Percentiles rank a stretch among this genome's conserved stretches.
These are phyloP conservation scores for Petunia hybrid DNA, from an alignment of 305 asterid genomes.

Conservation along the genomic window DNA sequence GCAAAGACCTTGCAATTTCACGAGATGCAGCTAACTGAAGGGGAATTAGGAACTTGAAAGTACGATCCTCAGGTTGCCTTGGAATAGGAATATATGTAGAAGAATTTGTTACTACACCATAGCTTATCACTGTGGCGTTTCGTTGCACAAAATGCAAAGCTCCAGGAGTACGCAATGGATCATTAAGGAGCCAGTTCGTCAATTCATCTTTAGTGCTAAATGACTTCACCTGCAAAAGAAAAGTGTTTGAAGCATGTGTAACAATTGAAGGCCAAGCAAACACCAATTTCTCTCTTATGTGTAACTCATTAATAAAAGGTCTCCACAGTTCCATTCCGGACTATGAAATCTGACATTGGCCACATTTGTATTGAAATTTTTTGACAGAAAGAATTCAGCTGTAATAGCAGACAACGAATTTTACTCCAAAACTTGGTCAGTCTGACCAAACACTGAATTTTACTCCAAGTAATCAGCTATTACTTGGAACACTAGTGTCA, in stretches of 20 bases:
- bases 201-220: constrained; percentile 48
- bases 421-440: background rate
- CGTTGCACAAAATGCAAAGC: constrained; percentile 49
- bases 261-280: background rate
- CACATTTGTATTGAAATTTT: no score
- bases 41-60: constrained; percentile 51
- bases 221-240: constrained; percentile 43
- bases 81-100: constrained; percentile 36
- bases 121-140: constrained; percentile 43
- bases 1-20: constrained; percentile 49
- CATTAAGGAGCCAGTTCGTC: constrained; percentile 44
- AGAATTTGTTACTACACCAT: constrained; percentile 49
- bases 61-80: constrained; percentile 49
- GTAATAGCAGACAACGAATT: background rate
- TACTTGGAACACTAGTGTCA: background rate
- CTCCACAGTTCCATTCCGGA: no score
- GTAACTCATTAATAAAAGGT: no score
- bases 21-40: constrained; percentile 52
- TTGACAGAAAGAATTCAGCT: background rate
- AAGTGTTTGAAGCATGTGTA: background rate
- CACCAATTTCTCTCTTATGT: no score
- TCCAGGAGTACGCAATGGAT: constrained; percentile 48
- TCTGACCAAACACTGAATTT: no score
- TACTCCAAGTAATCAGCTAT: background rate
- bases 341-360: no score